phyloP scores from a whole-genome alignment of 805 yeast species.

The Blastobotrys attinorum region DNA sequence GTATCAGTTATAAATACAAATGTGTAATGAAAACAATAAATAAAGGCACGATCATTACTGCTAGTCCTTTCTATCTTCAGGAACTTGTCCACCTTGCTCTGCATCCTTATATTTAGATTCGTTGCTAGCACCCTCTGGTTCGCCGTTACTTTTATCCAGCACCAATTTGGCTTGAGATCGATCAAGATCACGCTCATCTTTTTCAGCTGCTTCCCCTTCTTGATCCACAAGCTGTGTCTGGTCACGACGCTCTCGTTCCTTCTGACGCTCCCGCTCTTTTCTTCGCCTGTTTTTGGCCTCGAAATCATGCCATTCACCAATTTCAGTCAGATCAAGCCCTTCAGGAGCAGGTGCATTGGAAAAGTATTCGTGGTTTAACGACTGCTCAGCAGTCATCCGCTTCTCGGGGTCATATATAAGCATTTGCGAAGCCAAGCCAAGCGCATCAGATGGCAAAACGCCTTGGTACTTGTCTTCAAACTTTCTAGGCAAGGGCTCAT shows the following conservation, averaged over 20 bases:
- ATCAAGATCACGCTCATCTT: not conserved
- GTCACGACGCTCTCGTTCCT: not conserved
- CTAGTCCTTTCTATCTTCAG: not conserved
- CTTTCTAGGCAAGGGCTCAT: conserved; percentile 38
- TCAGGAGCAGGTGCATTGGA: conserved; percentile 57
- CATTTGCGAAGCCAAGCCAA: conserved; percentile 57
- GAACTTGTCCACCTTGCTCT: too few relatives aligned
- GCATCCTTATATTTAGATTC: too few relatives aligned
- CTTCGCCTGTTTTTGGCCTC: conserved; percentile 79
- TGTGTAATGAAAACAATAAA: not conserved
- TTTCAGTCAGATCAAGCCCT: conserved; percentile 44
- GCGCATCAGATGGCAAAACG: conserved; percentile 39
- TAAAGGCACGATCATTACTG: not conserved
- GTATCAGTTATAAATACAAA: too few relatives aligned
- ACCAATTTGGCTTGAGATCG: not conserved
- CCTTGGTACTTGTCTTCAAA: conserved; percentile 38
- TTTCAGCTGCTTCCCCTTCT: not conserved
- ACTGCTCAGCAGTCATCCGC: conserved; percentile 61
- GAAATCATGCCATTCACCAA: conserved; percentile 96
- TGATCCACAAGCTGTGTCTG: not conserved
- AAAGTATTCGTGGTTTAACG: conserved; percentile 67
- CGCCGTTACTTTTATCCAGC: too few relatives aligned
- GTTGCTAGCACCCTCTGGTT: too few relatives aligned
- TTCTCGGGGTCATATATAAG: conserved; percentile 60
- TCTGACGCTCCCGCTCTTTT: conserved; percentile 28